These are phyloP conservation scores for Exophiala aquamarina DNA, from an alignment of 2,329 filamentous ascomycete species.

Conservation along the genomic window DNA sequence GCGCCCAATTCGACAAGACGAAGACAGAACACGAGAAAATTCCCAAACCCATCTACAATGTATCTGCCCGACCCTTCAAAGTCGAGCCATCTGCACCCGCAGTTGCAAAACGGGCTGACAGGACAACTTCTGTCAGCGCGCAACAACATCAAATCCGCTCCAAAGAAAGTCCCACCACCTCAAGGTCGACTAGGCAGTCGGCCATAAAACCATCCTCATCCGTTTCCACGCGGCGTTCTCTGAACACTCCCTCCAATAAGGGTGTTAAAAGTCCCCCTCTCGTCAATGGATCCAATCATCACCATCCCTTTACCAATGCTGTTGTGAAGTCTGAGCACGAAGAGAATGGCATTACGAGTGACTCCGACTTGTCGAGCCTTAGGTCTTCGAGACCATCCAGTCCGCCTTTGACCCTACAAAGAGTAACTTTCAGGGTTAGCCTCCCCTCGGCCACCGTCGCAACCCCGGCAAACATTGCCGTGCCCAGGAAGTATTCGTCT, in stretches of 20 bases:
- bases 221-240: slow-evolving; percentile 8
- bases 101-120: not conserved
- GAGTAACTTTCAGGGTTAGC: slow-evolving; percentile 51
- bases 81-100: slow-evolving; percentile 14
- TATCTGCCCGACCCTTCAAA: slow-evolving; percentile 30
- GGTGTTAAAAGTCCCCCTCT: slow-evolving; percentile 2
- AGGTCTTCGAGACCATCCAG: slow-evolving; percentile 4
- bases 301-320: slow-evolving; percentile 8
- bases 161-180: not conserved
- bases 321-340: slow-evolving; percentile 12
- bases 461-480: slow-evolving; percentile 52
- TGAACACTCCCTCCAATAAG: not conserved
- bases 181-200: not conserved
- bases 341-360: slow-evolving; percentile 4
- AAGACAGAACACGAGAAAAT: slow-evolving; percentile 22
- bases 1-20: slow-evolving; percentile 35
- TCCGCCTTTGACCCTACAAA: slow-evolving; percentile 27
- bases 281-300: slow-evolving; percentile 10
- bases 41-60: slow-evolving; percentile 30
- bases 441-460: slow-evolving; percentile 51
- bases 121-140: not conserved
- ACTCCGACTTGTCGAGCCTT: slow-evolving; percentile 5
- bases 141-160: not conserved
- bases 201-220: not conserved
- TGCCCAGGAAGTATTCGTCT: slow-evolving; percentile 47